phyloP scores from a whole-genome alignment of 2,329 filamentous ascomycete genomes.

The Teratosphaeria zuluensis region DNA sequence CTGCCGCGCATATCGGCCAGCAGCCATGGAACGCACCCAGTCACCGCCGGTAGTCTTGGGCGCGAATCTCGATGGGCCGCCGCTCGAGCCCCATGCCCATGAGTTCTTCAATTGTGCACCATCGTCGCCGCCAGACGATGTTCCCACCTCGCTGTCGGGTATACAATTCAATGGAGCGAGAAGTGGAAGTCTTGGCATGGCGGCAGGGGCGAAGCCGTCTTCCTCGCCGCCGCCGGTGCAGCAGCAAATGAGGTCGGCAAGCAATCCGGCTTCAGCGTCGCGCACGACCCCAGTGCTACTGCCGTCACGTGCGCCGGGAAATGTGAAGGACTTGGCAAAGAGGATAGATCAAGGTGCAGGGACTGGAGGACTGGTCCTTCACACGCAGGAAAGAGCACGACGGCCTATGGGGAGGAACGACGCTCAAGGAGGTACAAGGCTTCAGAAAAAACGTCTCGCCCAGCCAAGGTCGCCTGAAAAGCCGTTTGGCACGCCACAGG shows the following conservation, averaged over 20 bases:
- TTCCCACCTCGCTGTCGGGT: neutral
- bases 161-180: neutral
- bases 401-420: slow-evolving; percentile 19
- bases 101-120: slow-evolving; percentile 9
- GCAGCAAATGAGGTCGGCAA: slow-evolving; percentile 1
- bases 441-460: slow-evolving; percentile 18
- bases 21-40: slow-evolving; percentile 5
- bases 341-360: slow-evolving; percentile 55
- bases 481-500: slow-evolving; percentile 18
- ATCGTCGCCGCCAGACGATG: slow-evolving; percentile 1
- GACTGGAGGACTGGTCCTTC: slow-evolving; percentile 8
- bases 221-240: slow-evolving; percentile 1
- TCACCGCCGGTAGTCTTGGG: slow-evolving; percentile 7
- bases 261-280: slow-evolving; percentile 9
- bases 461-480: slow-evolving; percentile 17
- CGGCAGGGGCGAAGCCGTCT: neutral
- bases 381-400: slow-evolving; percentile 2
- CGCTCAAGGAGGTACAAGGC: slow-evolving; percentile 11
- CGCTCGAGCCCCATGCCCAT: slow-evolving; percentile 8
- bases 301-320: slow-evolving; percentile 17
- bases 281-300: slow-evolving; percentile 22
- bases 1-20: neutral
- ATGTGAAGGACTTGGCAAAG: slow-evolving; percentile 70
- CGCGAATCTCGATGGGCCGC: slow-evolving; percentile 8
- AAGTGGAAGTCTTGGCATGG: neutral